Evolutionary conservation across 2,329 filamentous ascomycete genomes (phyloP).

Genomic region (Aureobasidium sp.): DNA sequence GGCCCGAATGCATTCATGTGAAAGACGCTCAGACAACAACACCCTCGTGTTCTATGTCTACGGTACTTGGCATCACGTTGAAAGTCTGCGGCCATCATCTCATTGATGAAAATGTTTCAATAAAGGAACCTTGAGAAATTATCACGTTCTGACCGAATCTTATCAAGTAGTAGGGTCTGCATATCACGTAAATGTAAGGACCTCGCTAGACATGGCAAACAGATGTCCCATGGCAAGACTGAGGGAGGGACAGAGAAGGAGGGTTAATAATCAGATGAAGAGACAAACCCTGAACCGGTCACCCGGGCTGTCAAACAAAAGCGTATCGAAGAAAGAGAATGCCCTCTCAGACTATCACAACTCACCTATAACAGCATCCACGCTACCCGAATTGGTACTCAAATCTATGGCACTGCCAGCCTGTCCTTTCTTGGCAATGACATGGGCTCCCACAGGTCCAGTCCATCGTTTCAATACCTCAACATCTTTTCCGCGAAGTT

Average conservation of each 20-base stretch:
- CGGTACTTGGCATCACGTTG: not conserved
- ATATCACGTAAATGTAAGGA: too few relatives aligned
- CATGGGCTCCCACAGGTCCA: slow-evolving; percentile 24
- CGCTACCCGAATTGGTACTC: slow-evolving; percentile 24
- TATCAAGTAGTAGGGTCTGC: not conserved
- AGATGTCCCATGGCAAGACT: not conserved
- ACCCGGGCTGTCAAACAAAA: not conserved
- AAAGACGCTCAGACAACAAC: not conserved
- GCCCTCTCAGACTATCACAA: not conserved
- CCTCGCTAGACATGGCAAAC: not conserved
- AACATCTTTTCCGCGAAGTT: slow-evolving; percentile 34
- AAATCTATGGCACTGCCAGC: slow-evolving; percentile 31
- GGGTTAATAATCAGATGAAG: not conserved
- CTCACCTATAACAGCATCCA: slow-evolving; percentile 23
- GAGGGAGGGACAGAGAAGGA: not conserved
- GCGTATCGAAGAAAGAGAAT: not conserved
- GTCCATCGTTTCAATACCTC: slow-evolving; percentile 27
- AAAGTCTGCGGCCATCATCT: not conserved
- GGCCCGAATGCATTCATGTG: slow-evolving; percentile 1
- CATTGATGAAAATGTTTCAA: not conserved
- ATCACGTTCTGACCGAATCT: too few relatives aligned
- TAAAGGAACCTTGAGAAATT: too few relatives aligned
- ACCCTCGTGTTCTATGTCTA: not conserved
- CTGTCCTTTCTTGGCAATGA: slow-evolving; percentile 35
- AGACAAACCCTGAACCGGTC: not conserved